Conservation (phyloP, 257 asterid genomes). For the Nemophila menziesii region DNA sequence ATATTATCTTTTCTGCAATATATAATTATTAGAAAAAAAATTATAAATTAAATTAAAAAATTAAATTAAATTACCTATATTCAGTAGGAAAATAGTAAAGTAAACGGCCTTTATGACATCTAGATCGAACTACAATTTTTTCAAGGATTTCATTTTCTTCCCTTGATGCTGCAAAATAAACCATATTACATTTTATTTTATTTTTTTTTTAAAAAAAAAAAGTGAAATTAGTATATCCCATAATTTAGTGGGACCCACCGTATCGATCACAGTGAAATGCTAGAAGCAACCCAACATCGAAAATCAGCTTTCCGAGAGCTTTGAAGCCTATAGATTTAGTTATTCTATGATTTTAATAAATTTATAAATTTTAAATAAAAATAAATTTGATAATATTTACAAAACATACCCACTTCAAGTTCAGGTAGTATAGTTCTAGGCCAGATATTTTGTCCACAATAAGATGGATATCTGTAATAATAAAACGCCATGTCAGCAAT, state of each 20-base stretch:
- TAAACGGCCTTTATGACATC: conserved; percentile 92
- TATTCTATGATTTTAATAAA: conserved; percentile 7
- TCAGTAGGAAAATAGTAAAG: conserved; percentile 67
- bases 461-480: conserved; percentile 64
- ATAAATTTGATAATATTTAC: neutral
- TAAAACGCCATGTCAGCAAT: conserved; percentile 9
- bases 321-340: conserved; percentile 45
- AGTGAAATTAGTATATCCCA: neutral
- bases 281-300: conserved; percentile 84
- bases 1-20: conserved; percentile 32
- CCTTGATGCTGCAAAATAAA: conserved; percentile 32
- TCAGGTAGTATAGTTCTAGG: conserved; percentile 66
- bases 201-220: conserved; percentile 1
- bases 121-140: conserved; percentile 51
- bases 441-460: conserved; percentile 82
- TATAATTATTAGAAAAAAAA: neutral
- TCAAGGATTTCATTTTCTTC: conserved; percentile 43
- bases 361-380: too few species aligned
- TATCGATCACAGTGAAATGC: conserved; percentile 78
- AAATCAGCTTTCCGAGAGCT: conserved; percentile 74
- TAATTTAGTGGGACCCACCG: conserved; percentile 30
- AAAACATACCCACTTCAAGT: conserved; percentile 62
- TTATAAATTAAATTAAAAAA: neutral
- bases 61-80: conserved; percentile 29
- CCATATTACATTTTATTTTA: conserved; percentile 2